Percentiles rank a stretch among this genome's conserved stretches.
These are phyloP conservation scores for Corylus heterophylla DNA, from an alignment of 306 rosid species.

Conservation along the genomic window DNA sequence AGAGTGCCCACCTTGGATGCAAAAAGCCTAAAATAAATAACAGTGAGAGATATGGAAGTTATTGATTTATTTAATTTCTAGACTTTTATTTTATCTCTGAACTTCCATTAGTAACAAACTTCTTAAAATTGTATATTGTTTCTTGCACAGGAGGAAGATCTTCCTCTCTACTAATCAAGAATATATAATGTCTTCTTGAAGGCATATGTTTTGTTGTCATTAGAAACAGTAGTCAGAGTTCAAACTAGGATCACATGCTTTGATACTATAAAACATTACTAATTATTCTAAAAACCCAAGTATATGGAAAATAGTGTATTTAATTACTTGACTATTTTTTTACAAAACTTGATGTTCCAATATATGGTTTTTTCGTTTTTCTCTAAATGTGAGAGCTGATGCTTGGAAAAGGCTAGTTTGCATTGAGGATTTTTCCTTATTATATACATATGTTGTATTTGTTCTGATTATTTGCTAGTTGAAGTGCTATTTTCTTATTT, in stretches of 20 bases:
- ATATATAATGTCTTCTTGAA: too few relatives aligned
- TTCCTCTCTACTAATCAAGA: background rate
- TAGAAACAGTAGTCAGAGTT: background rate
- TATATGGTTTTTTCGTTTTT: background rate
- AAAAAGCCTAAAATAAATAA: background rate
- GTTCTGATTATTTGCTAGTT: background rate
- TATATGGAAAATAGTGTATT: too few relatives aligned
- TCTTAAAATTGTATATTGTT: background rate
- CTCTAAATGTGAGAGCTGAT: background rate
- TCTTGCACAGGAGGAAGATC: background rate
- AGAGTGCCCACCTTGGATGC: background rate
- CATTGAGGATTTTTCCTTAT: background rate
- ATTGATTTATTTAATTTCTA: background rate
- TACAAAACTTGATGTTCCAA: background rate
- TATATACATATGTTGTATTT: background rate
- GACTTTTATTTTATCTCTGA: background rate
- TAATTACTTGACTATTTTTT: background rate
- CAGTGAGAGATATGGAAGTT: background rate
- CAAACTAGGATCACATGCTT: too few relatives aligned
- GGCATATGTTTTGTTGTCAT: background rate
- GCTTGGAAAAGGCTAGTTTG: background rate
- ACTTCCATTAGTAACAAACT: background rate
- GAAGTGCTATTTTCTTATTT: slow-evolving; percentile 1
- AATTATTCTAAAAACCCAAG: too few relatives aligned
- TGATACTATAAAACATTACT: too few relatives aligned